Base-by-base conservation (phyloP, 2,329 filamentous ascomycete genomes). In the Falciphora oryzae region DNA sequence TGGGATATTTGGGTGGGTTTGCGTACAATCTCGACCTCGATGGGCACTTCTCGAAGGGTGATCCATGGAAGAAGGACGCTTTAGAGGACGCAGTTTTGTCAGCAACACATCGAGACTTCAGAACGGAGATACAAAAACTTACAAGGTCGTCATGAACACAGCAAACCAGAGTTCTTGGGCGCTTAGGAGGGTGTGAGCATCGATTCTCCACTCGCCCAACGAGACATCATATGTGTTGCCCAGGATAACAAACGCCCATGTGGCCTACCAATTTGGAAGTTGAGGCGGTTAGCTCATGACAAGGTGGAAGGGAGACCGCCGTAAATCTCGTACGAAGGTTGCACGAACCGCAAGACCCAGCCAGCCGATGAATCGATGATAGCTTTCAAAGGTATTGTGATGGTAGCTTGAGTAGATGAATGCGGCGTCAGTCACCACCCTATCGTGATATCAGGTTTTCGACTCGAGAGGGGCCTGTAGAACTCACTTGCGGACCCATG, bases 341-440 rank as follows among this genome's bases (percentile, higher is more conserved):
- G 57, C 22, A 70, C 71, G 28, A 73, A 75, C 75, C 14, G 74
- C 75, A 38, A 78, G 68, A 44, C 76, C 76, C 5, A 78, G 65
- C 77, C 77, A 78, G 28, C 77, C 77, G 29, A 78, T 75, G 65
- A 79, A 78, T 27, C 77, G 76, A 66, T 79, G 77, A 63, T 78
- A 75, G 16, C 71, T 72, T 67, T 79, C 77, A 63, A 78, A 79
- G 7, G 74, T 69, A 66, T 79, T 78, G 67, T 78, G 77, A 67
- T 78, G 74, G 65, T 74, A 71, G 67, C 75, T 78, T 56, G 1
- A 16, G 22, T n/a, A 18, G 22, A 22, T n/a, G 7, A n/a, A 8
- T 11, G 59, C 0, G 6, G 32, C 14, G 62, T 66, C 57, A 67
- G 60, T 28, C 11, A 57, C 6, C 7, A 4, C n/a, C 22, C 5